phyloP scores from a whole-genome alignment of 2,329 filamentous ascomycete species.

The Pyrenochaeta sp. region DNA sequence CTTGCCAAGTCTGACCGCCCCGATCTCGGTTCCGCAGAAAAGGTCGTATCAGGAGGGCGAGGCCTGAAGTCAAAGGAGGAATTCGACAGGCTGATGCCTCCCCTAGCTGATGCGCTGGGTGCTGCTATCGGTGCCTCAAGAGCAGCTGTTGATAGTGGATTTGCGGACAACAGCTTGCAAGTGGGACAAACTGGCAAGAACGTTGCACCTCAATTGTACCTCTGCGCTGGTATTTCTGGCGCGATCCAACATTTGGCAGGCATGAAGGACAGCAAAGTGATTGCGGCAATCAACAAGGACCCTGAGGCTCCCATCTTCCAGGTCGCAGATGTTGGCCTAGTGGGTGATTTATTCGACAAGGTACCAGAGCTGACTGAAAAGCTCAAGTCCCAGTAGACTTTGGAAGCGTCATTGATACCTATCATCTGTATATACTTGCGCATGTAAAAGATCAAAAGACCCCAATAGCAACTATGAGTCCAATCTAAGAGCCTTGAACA shows the following conservation, averaged over 20 bases:
- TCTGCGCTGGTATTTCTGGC: slow-evolving; percentile 94
- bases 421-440: neutral
- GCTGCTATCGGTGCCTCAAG: slow-evolving; percentile 96
- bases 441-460: neutral
- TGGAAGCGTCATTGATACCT: neutral
- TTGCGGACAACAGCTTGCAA: slow-evolving; percentile 97
- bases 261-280: slow-evolving; percentile 99
- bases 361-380: slow-evolving; percentile 97
- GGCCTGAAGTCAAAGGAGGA: slow-evolving; percentile 98
- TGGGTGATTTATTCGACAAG: slow-evolving; percentile 94
- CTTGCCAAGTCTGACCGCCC: slow-evolving; percentile 93
- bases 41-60: slow-evolving; percentile 91
- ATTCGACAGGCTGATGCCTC: slow-evolving; percentile 91
- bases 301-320: slow-evolving; percentile 97
- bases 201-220: slow-evolving; percentile 92
- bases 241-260: slow-evolving; percentile 98
- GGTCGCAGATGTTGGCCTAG: slow-evolving; percentile 92
- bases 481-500: neutral
- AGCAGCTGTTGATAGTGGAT: slow-evolving; percentile 95
- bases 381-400: slow-evolving; percentile 67
- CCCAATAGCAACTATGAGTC: neutral
- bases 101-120: slow-evolving; percentile 88
- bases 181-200: slow-evolving; percentile 99
- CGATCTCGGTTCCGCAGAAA: slow-evolving; percentile 86
- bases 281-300: slow-evolving; percentile 98